A percentile compares a stretch with the other conserved stretches of the same genome.
These are phyloP conservation scores for Teratosphaeriaceae sp. DNA, from an alignment of 2,329 filamentous ascomycete species.

Conservation along the genomic window DNA sequence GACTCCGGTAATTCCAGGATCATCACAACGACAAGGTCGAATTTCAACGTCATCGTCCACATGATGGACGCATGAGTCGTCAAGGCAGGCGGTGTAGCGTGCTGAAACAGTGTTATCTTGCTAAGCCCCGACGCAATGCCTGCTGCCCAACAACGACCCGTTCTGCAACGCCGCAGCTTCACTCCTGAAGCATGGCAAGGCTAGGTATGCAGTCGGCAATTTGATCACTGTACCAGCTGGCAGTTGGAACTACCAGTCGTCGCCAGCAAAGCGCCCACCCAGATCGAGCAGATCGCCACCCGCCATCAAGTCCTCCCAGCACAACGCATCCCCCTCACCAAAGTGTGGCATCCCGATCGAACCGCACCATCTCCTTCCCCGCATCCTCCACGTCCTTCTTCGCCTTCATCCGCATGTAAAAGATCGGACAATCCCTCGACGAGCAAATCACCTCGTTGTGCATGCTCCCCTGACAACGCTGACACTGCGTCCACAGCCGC, in stretches of 20 bases:
- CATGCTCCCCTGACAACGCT: slow-evolving; percentile 94
- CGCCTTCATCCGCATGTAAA: slow-evolving; percentile 99
- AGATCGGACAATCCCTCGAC: slow-evolving; percentile 94
- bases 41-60: too few relatives aligned
- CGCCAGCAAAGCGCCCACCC: background rate
- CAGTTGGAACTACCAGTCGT: background rate
- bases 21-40: too few relatives aligned
- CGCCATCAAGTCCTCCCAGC: background rate
- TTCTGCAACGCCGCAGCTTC: too few relatives aligned
- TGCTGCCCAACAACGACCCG: too few relatives aligned
- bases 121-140: too few relatives aligned
- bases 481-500: slow-evolving; percentile 94
- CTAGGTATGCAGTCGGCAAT: too few relatives aligned
- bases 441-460: slow-evolving; percentile 98
- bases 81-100: too few relatives aligned
- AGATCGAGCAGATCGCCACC: background rate
- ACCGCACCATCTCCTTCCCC: slow-evolving; percentile 80
- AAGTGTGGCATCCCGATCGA: slow-evolving; percentile 77
- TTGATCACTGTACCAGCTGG: too few relatives aligned
- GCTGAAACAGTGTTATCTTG: too few relatives aligned
- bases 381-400: slow-evolving; percentile 98
- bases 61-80: too few relatives aligned
- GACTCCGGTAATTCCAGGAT: too few relatives aligned
- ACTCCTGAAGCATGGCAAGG: too few relatives aligned
- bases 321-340: slow-evolving; percentile 44